Conservation (phyloP, 495 filamentous ascomycete genomes). For the Melanomma pulvis-pyrius region DNA sequence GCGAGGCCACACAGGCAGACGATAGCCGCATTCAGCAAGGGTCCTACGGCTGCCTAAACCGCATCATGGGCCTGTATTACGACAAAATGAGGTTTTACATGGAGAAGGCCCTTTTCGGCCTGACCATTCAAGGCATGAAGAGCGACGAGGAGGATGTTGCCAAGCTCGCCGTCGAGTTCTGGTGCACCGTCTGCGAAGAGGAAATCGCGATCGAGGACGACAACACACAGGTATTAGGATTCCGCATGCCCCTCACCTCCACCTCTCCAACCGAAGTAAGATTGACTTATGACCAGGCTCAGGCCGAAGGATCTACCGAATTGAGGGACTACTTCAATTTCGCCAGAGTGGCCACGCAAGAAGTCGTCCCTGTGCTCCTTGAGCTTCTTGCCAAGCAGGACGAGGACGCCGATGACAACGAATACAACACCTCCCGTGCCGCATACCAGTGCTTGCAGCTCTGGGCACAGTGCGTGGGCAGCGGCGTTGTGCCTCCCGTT, state of each 20-base stretch:
- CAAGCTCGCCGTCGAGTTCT: constrained; percentile 97
- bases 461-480: constrained; percentile 86
- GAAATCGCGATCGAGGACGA: constrained; percentile 97
- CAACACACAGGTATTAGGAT: constrained; percentile 70
- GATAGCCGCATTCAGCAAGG: constrained; percentile 91
- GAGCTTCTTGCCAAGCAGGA: constrained; percentile 92
- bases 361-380: constrained; percentile 90
- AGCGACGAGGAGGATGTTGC: constrained; percentile 95
- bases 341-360: constrained; percentile 79
- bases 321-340: constrained; percentile 91
- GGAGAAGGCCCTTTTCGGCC: constrained; percentile 98
- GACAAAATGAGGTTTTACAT: constrained; percentile 99
- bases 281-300: constrained; percentile 35
- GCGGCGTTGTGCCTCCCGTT: constrained; percentile 77
- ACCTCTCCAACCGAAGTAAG: neutral
- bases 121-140: constrained; percentile 99
- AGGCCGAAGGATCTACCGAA: constrained; percentile 74
- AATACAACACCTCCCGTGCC: constrained; percentile 94
- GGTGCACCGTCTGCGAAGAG: constrained; percentile 99
- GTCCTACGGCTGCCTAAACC: constrained; percentile 94
- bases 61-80: constrained; percentile 97
- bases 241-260: neutral
- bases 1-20: constrained; percentile 91
- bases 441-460: constrained; percentile 96
- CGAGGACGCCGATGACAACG: constrained; percentile 92